Percentiles rank a stretch among this genome's conserved stretches.
These are phyloP conservation scores for Tricholoma saponaceum DNA, from an alignment of 768 basidiomycete genomes.

Conservation along the genomic window DNA sequence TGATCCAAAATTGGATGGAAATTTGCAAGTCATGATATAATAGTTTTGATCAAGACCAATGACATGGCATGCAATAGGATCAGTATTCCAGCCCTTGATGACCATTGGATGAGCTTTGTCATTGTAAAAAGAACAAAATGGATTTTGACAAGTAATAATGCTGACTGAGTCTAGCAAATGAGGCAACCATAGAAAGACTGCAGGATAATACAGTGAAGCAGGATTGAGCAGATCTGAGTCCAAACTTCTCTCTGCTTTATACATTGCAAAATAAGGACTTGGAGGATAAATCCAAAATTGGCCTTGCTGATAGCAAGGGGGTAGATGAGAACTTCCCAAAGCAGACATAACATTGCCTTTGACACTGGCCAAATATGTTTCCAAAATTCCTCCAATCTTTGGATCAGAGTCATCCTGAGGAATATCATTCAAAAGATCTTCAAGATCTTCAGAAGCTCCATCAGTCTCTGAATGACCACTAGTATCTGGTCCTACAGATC, in stretches of 20 bases:
- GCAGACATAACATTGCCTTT: background rate
- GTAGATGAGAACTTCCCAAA: background rate
- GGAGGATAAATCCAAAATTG: background rate
- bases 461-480: background rate
- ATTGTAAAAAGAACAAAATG: background rate
- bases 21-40: conserved; percentile 5
- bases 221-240: background rate
- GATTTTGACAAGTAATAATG: background rate
- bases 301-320: background rate
- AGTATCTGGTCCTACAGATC: background rate
- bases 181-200: background rate
- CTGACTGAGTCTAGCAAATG: background rate
- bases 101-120: background rate
- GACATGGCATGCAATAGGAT: background rate
- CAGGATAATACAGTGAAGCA: background rate
- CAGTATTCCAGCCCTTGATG: background rate
- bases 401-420: background rate
- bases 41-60: conserved; percentile 8
- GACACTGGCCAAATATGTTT: background rate
- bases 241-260: background rate
- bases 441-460: background rate
- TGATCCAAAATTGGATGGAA: no score
- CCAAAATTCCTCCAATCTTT: background rate
- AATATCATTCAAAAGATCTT: background rate
- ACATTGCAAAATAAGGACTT: background rate